Evolutionary conservation across 148 eudicot genomes (phyloP).

Genomic region (Cornus controversa): DNA sequence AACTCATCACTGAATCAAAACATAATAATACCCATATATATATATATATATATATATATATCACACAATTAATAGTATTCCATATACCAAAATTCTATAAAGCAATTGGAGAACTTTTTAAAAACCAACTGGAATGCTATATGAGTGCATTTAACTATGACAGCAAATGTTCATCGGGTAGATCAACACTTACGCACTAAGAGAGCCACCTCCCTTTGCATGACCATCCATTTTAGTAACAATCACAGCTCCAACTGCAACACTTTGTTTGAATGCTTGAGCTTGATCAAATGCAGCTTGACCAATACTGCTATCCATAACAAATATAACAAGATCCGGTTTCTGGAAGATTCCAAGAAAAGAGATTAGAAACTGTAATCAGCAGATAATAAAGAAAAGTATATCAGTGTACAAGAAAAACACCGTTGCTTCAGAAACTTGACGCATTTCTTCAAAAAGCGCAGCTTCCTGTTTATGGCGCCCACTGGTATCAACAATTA

Average conservation of each 20-base stretch:
- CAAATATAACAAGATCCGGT: slow-evolving; percentile 98
- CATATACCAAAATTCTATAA: background rate
- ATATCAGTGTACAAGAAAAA: background rate
- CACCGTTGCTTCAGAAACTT: slow-evolving; percentile 95
- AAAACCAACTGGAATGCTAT: background rate
- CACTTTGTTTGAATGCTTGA: slow-evolving; percentile 96
- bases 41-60: too few relatives aligned
- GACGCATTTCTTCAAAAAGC: slow-evolving; percentile 98
- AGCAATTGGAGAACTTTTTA: background rate
- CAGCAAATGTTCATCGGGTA: background rate
- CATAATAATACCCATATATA: too few relatives aligned
- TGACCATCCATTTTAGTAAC: slow-evolving; percentile 99
- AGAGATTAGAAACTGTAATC: slow-evolving; percentile 12
- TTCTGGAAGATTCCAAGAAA: slow-evolving; percentile 53
- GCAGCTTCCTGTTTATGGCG: slow-evolving; percentile 99
- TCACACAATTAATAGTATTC: background rate
- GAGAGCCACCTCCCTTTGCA: slow-evolving; percentile 99
- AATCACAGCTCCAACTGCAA: slow-evolving; percentile 98
- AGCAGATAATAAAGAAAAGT: slow-evolving; percentile 5
- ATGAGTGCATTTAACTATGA: too few relatives aligned
- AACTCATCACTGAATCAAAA: too few relatives aligned
- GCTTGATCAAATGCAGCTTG: slow-evolving; percentile 99
- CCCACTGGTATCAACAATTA: slow-evolving; percentile 96
- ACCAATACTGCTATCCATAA: slow-evolving; percentile 99
- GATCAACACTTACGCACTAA: slow-evolving; percentile 91